Evolutionary conservation across 306 rosid genomes (phyloP), one percentile per base, ranked within the genome.

Genomic region (Quercus alba): DNA sequence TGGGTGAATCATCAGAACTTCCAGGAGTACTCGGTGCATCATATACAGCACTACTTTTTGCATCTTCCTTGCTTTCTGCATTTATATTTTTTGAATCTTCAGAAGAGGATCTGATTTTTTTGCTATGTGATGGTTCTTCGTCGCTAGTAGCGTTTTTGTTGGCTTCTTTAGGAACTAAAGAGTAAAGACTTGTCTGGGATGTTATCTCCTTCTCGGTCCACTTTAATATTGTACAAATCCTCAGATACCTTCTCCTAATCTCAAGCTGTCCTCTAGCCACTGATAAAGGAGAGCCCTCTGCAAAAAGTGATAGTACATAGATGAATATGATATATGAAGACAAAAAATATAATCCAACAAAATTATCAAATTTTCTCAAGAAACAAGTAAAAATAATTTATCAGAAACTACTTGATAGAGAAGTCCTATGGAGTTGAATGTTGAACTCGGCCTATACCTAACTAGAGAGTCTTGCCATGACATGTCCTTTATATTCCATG

Each of bases 191-290:
- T 81, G 4, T 87, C 87, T 58, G 68, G 70, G 64, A 63, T 77
- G 57, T 72, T 67, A 72, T 81, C 85, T 56, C 62, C 85, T 70
- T 71, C 84, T 9, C 81, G 52, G 49, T 79, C 92, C 84, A 83
- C 74, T 62, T 86, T 86, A 35, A 91, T 71, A 75, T 51, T 41
- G 80, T 90, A 91, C 83, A 81, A 75, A 77, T 90, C 94, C 87
- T 92, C 95, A 15, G 90, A 83, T 18, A 81, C 83, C 78, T 86
- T 88, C 92, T 56, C 95, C 97, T 54, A 90, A 80, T 77, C 88
- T 91, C 88, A 94, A 86, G 83, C 97, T 80, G 74, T 92, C 99
- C 75, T 93, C 95, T 62, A 94, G 79, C 99, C 97, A 93, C 54
- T 87, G 95, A 81, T 89, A 91, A 41, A 79, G 84, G 61, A 94